These are phyloP conservation scores for Crithidia thermophila DNA, from an alignment of 208 protist genomes.

Conservation along the genomic window DNA sequence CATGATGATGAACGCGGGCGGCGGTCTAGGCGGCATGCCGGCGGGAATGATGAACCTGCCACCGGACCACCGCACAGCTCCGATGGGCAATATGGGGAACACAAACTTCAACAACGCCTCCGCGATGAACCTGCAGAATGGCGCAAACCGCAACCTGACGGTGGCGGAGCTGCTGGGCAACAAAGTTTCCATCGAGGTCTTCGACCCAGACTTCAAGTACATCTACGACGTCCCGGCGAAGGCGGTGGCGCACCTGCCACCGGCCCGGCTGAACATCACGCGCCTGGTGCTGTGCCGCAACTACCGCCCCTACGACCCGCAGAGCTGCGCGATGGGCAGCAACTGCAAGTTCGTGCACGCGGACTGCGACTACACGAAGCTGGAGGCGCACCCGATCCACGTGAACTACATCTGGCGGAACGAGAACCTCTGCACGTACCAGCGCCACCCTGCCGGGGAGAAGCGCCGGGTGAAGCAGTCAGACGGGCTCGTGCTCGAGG, in stretches of 20 bases:
- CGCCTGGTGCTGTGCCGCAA: constrained; percentile 85
- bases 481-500: constrained; percentile 25
- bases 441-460: constrained; percentile 44
- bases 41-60: constrained; percentile 1
- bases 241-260: constrained; percentile 63
- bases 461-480: constrained; percentile 28
- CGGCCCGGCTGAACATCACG: constrained; percentile 78
- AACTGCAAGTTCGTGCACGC: constrained; percentile 86
- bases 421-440: constrained; percentile 68
- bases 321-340: constrained; percentile 60
- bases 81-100: too few relatives aligned
- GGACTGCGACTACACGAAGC: constrained; percentile 51
- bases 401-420: constrained; percentile 84
- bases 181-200: constrained; percentile 44
- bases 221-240: constrained; percentile 61
- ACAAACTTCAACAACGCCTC: constrained; percentile 2
- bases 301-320: constrained; percentile 46
- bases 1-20: background rate
- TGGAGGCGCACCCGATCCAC: constrained; percentile 73
- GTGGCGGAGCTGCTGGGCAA: constrained; percentile 5
- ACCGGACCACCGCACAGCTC: constrained; percentile 8
- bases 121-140: constrained; percentile 3
- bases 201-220: constrained; percentile 67
- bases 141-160: background rate
- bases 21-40: background rate